phyloP scores from a whole-genome alignment of 352 stramenopile species.

The Globisporangium barbulae region DNA sequence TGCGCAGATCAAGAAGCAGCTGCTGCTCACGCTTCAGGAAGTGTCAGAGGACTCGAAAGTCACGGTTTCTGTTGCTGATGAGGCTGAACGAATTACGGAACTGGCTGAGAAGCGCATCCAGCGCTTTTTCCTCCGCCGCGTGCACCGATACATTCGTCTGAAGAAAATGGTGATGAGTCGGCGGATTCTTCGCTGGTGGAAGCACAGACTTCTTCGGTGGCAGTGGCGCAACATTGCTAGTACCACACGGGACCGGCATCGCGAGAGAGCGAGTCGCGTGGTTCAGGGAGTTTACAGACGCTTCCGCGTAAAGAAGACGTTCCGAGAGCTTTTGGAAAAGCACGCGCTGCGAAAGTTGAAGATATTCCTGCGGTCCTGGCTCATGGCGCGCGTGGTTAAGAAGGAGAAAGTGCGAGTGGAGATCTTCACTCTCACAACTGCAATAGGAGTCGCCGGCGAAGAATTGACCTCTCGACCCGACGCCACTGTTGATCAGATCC shows the following conservation, averaged over 20 bases:
- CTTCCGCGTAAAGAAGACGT: slow-evolving; percentile 25
- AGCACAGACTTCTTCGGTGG: slow-evolving; percentile 14
- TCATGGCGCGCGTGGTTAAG: slow-evolving; percentile 34
- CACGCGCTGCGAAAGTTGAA: slow-evolving; percentile 30
- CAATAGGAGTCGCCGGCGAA: neutral
- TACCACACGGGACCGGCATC: slow-evolving; percentile 9
- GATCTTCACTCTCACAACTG: slow-evolving; percentile 22
- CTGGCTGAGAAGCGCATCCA: slow-evolving; percentile 35
- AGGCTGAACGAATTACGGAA: neutral
- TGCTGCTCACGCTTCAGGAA: slow-evolving; percentile 36
- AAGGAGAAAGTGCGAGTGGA: slow-evolving; percentile 38
- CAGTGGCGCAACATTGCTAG: slow-evolving; percentile 29
- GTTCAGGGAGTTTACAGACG: slow-evolving; percentile 46
- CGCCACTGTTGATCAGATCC: slow-evolving; percentile 28
- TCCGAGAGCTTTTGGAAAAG: slow-evolving; percentile 33
- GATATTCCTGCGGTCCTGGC: slow-evolving; percentile 39
- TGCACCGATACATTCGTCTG: slow-evolving; percentile 37
- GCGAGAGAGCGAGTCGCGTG: slow-evolving; percentile 24
- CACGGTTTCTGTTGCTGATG: neutral
- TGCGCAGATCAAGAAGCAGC: slow-evolving; percentile 33
- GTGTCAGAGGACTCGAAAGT: slow-evolving; percentile 32
- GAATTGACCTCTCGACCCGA: slow-evolving; percentile 12
- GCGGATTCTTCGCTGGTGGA: slow-evolving; percentile 49
- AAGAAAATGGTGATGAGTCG: slow-evolving; percentile 51
- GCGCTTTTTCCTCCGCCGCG: slow-evolving; percentile 47